These are phyloP conservation scores for Polysphondylium violaceum DNA, from an alignment of 78 protist genomes.

Conservation along the genomic window DNA sequence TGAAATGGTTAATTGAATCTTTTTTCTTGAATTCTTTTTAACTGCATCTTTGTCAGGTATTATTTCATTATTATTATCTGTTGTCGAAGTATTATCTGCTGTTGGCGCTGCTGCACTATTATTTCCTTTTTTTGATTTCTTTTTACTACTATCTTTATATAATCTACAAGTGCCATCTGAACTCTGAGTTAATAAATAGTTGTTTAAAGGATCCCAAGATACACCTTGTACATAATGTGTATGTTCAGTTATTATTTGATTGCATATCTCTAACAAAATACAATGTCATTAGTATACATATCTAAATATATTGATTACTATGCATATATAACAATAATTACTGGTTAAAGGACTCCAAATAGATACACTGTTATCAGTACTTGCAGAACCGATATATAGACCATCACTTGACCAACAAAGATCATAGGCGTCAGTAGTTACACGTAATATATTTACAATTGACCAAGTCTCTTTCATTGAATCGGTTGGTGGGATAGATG, in stretches of 20 bases:
- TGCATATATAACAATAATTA: neutral
- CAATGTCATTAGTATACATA: too few species aligned
- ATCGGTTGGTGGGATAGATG: conserved; percentile 4
- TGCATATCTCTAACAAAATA: conserved; percentile 13
- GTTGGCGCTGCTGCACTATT: neutral
- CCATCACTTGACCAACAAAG: conserved; percentile 72
- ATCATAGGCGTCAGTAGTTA: conserved; percentile 43
- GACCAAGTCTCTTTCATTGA: conserved; percentile 63
- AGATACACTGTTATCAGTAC: conserved; percentile 58
- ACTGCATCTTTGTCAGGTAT: neutral
- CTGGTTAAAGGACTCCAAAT: conserved; percentile 72
- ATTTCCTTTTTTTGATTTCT: neutral
- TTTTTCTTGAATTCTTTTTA: neutral
- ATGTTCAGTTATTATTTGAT: conserved; percentile 60
- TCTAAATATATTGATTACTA: neutral
- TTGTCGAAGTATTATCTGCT: neutral
- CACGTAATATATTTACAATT: conserved; percentile 10
- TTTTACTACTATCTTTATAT: conserved; percentile 5
- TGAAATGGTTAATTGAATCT: conserved; percentile 20
- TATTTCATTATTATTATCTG: neutral
- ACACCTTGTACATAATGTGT: conserved; percentile 81
- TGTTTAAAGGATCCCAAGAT: conserved; percentile 68
- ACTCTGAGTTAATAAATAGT: conserved; percentile 42
- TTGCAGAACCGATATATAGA: conserved; percentile 6
- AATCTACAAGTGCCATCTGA: conserved; percentile 64